phyloP scores from a whole-genome alignment of 2,329 filamentous ascomycete species.

The Colletotrichum godetiae region DNA sequence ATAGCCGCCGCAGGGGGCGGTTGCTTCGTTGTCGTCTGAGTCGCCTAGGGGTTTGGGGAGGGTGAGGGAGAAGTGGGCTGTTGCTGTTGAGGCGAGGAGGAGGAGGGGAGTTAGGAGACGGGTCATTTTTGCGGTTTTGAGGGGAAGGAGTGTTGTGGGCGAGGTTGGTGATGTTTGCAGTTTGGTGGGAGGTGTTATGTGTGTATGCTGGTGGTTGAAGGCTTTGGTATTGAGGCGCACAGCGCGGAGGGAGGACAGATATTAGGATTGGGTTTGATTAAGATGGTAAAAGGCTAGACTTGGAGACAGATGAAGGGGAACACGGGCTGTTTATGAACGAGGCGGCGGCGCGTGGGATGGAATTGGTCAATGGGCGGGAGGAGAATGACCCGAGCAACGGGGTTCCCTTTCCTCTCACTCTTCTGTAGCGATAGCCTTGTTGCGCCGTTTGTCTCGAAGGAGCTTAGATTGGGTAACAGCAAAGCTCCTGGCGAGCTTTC shows the following conservation, averaged over 20 bases:
- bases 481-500: not conserved
- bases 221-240: not conserved
- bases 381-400: not conserved
- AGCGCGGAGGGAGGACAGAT: not conserved
- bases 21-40: conserved; percentile 56
- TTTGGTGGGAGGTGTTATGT: too few relatives aligned
- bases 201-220: not conserved
- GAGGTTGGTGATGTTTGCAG: not conserved
- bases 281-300: not conserved
- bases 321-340: conserved; percentile 11
- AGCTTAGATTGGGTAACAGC: not conserved
- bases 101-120: conserved; percentile 47
- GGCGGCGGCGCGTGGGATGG: not conserved
- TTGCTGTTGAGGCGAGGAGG: conserved; percentile 50
- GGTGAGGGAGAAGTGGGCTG: conserved; percentile 66
- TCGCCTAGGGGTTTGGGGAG: conserved; percentile 59
- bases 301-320: not conserved
- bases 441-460: not conserved
- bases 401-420: not conserved
- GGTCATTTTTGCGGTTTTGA: conserved; percentile 30
- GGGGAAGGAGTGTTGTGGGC: not conserved
- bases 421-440: not conserved
- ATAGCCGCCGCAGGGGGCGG: conserved; percentile 66
- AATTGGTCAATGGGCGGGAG: not conserved
- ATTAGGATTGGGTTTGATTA: not conserved